Evolutionary conservation across 768 basidiomycete species (phyloP), one percentile per base, ranked within the genome.

Genomic region (Lentinus tigrinus): DNA sequence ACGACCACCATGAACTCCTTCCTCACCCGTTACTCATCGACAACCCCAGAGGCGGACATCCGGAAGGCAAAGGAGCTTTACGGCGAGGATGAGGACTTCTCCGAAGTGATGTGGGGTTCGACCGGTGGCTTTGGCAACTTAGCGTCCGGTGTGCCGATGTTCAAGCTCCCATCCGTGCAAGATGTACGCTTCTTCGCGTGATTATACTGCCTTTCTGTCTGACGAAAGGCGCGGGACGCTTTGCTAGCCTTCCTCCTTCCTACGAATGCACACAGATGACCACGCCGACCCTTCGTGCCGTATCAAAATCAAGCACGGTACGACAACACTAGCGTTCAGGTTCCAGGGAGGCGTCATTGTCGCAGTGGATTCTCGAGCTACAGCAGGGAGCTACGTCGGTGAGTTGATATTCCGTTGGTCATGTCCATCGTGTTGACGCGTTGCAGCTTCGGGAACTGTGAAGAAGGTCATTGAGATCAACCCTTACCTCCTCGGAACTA

Each of bases 391-490:
- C 77, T 98, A 99, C 73, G 82, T 99, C 70, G 96, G 96, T 95
- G 55, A 49, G 85, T 78, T 2, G 17, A 11, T 17, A 16, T 34
- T 3, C 3, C 10, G 10, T 1, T 23, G 28, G 17, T 26, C 31
- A 3, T 13, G n/a, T 34, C 19, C 49, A 28, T 38, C 13, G 44
- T 13, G 26, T 14, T 50, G 28, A 40, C 34, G 24, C 26, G 46
- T 27, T 36, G 1, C 69, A 98, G 96, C 96, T 0, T 93, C 89
- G 19, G 95, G 96, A 53, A 98, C 96, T 16, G 93, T 99, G 61
- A 98, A 96, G 81, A 99, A 98, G 80, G 95, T 99, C 63, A 98
- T 99, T 66, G 97, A 99, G 78, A 99, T 99, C 75, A 98, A 98
- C 77, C 93, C 93, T 40, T 98, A 95, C 77, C 76, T 99, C 49